Base-by-base conservation (phyloP, 163 green algal species). In the Scenedesmus sp. region DNA sequence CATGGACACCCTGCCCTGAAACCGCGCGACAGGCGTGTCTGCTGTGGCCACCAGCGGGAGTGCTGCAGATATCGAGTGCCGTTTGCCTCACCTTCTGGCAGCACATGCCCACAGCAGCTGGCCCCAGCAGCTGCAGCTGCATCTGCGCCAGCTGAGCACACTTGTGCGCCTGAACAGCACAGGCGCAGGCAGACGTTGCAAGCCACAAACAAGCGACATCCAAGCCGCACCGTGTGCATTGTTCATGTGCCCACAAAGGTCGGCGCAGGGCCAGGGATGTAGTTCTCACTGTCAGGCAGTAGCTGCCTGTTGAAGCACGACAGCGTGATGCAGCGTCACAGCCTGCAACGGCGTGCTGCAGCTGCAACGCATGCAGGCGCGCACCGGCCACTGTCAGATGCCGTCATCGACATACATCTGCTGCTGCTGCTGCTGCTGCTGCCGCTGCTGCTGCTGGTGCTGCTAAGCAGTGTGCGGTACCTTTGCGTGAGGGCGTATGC, bases 111-210 rank as follows among this genome's bases (percentile, higher is more conserved):
- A 44, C n/a, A 15, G 83, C 92, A 16, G 51, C 16, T 3, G 73
- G 81, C 12, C 91, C 88, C 49, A 94, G 88, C 81, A 94, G 91
- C 81, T 81, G 18, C 56, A 94, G 91, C 82, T 94, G 93, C 59
- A 92, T 70, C 68, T 68, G 43, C 1, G 91, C 93, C 13, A 94
- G 56, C 43, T 94, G 79, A 0, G 93, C 70, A 22, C 56, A 92
- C 85, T 94, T 94, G 86, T 94, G 93, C 5, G 93, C 90, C 90
- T 87, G 89, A 1, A 35, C 9, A 6, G 1, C 4, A 33, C 18
- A 72, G 59, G 22, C 13, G 59, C 59, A 72, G 22, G 59, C 59
- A 72, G 59, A 2, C 51, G 7, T 61, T 18, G 7, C 51, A 61
- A 61, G 51, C 51, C 22, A 16, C 1, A 61, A 1, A 22, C 1